phyloP scores from a whole-genome alignment of 768 basidiomycete genomes.

The Lentinus brumalis region DNA sequence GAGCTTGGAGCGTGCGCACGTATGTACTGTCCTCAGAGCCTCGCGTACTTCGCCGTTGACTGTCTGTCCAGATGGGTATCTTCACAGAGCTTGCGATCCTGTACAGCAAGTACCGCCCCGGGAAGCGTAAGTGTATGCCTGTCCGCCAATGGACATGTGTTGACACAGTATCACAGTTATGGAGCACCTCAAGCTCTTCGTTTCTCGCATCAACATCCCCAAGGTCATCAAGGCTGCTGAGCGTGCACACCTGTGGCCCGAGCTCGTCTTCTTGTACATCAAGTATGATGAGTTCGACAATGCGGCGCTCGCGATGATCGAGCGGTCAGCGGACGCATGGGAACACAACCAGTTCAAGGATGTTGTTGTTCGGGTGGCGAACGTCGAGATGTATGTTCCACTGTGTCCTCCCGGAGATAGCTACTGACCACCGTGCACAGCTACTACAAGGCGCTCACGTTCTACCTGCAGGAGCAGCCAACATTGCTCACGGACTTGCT shows the following conservation, averaged over 20 bases:
- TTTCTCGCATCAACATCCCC: constrained; percentile 95
- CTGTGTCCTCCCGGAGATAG: background rate
- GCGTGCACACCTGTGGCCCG: constrained; percentile 96
- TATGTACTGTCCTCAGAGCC: constrained; percentile 32
- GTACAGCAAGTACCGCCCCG: constrained; percentile 93
- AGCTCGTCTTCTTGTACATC: constrained; percentile 97
- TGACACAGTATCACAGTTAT: constrained; percentile 60
- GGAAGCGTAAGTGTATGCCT: constrained; percentile 67
- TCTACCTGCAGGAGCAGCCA: constrained; percentile 94
- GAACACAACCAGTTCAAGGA: constrained; percentile 99
- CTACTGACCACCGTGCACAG: constrained; percentile 37
- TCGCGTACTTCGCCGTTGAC: background rate
- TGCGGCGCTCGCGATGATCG: constrained; percentile 97
- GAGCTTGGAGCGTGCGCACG: constrained; percentile 94
- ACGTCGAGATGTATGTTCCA: constrained; percentile 82
- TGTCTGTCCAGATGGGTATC: constrained; percentile 76
- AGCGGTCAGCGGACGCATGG: constrained; percentile 97
- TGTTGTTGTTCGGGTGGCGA: constrained; percentile 92
- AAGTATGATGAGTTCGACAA: constrained; percentile 99
- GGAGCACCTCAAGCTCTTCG: constrained; percentile 98
- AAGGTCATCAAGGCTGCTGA: constrained; percentile 98
- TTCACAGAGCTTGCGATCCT: constrained; percentile 93
- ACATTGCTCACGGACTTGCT: constrained; percentile 91
- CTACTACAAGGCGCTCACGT: constrained; percentile 93
- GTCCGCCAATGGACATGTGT: background rate